A percentile compares a stretch with the other conserved stretches of the same genome.
Evolutionary conservation across 1,139 yeast genomes (phyloP).

Genomic region (Chernovozyma aurita): DNA sequence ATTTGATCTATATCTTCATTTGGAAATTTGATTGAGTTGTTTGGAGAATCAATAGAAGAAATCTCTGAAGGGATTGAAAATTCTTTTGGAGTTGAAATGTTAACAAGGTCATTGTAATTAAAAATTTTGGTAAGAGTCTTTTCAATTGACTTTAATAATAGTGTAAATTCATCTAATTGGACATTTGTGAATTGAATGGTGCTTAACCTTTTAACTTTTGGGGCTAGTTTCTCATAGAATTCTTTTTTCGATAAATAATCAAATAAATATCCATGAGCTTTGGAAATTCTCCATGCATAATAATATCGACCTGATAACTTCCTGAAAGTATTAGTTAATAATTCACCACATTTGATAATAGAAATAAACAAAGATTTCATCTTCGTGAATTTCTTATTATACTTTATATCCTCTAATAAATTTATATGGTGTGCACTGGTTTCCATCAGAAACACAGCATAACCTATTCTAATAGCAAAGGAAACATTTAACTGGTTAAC

Average conservation of each 20-base stretch:
- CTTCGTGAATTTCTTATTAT: constrained; percentile 10
- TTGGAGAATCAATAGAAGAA: constrained; percentile 3
- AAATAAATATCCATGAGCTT: constrained; percentile 23
- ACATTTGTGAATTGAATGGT: constrained; percentile 11
- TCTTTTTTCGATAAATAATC: constrained; percentile 15
- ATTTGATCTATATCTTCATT: constrained; percentile 22
- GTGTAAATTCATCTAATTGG: constrained; percentile 17
- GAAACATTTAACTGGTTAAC: constrained; percentile 21
- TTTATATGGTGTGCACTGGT: constrained; percentile 11
- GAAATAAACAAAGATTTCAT: not conserved
- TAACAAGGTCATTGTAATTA: constrained; percentile 10
- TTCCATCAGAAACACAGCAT: constrained; percentile 13
- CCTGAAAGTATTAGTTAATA: constrained; percentile 9
- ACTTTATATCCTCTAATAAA: constrained; percentile 11
- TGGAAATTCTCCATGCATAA: constrained; percentile 45
- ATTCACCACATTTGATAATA: constrained; percentile 8
- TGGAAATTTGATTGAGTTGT: constrained; percentile 1
- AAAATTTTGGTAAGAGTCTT: constrained; percentile 8
- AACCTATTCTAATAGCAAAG: constrained; percentile 20
- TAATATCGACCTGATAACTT: constrained; percentile 36
- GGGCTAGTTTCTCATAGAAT: constrained; percentile 14
- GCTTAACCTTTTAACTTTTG: constrained; percentile 6
- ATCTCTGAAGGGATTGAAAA: constrained; percentile 4
- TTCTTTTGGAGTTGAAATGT: constrained; percentile 1
- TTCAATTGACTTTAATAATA: constrained; percentile 8